Evolutionary conservation across 306 rosid species (phyloP).

Genomic region (Dicorynia guianensis): DNA sequence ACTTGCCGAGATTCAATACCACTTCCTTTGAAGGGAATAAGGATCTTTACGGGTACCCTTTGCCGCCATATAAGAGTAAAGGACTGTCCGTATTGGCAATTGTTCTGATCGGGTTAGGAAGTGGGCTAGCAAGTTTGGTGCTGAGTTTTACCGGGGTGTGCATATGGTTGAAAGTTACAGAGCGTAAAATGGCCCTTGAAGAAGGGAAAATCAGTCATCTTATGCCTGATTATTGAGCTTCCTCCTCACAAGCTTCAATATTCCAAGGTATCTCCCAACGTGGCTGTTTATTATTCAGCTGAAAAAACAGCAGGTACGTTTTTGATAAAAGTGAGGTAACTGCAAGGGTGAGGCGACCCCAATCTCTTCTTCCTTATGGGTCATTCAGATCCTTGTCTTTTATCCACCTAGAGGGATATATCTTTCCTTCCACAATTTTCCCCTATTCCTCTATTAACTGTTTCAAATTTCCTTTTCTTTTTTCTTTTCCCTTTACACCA

Average conservation of each 20-base stretch:
- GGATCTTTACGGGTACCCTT: slow-evolving; percentile 93
- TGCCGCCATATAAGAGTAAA: slow-evolving; percentile 63
- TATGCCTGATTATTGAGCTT: slow-evolving; percentile 86
- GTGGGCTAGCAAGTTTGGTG: slow-evolving; percentile 86
- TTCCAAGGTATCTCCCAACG: slow-evolving; percentile 49
- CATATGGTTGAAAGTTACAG: slow-evolving; percentile 87
- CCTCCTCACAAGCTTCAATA: slow-evolving; percentile 25
- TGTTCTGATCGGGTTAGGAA: slow-evolving; percentile 94
- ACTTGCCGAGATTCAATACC: slow-evolving; percentile 75
- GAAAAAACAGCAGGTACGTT: slow-evolving; percentile 49
- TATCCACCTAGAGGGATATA: slow-evolving; percentile 41
- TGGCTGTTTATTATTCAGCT: slow-evolving; percentile 39
- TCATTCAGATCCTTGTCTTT: slow-evolving; percentile 51
- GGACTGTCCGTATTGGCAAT: slow-evolving; percentile 86
- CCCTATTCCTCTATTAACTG: slow-evolving; percentile 25
- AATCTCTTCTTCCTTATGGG: slow-evolving; percentile 37
- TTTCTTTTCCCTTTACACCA: not conserved
- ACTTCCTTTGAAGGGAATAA: slow-evolving; percentile 76
- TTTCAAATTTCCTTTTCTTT: slow-evolving; percentile 24
- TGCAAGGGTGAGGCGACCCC: slow-evolving; percentile 44
- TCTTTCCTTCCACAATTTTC: not conserved
- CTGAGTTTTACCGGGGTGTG: slow-evolving; percentile 92
- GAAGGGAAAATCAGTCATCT: slow-evolving; percentile 85
- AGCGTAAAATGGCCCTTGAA: slow-evolving; percentile 73
- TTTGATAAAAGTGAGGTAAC: slow-evolving; percentile 42